These are phyloP conservation scores for Fomitopsis pulvina DNA, from an alignment of 768 basidiomycete genomes.

Conservation along the genomic window DNA sequence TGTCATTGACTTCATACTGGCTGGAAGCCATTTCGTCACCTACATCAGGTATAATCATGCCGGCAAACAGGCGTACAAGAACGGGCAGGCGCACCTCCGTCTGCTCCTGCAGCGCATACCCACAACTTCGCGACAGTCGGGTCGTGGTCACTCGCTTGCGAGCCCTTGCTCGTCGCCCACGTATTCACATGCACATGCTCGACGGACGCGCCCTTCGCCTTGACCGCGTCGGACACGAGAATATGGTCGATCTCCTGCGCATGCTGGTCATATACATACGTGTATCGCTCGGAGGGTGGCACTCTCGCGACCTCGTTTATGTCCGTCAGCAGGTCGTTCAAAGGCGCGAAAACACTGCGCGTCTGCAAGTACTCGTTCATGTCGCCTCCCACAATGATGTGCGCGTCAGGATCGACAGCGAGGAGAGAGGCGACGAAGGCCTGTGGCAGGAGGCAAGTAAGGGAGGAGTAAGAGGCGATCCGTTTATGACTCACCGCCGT, in stretches of 20 bases:
- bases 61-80: no score
- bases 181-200: conserved; percentile 61
- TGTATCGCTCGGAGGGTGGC: conserved; percentile 47
- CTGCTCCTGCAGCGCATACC: conserved; percentile 29
- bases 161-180: conserved; percentile 37
- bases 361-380: conserved; percentile 57
- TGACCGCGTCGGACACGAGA: conserved; percentile 43
- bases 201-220: conserved; percentile 33
- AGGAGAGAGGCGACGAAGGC: conserved; percentile 43
- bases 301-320: conserved; percentile 46
- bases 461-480: not conserved
- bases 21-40: no score
- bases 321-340: conserved; percentile 36
- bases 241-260: conserved; percentile 54
- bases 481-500: conserved; percentile 36
- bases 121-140: conserved; percentile 47
- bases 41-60: no score
- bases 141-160: conserved; percentile 53
- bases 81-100: no score
- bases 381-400: conserved; percentile 51
- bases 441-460: conserved; percentile 23
- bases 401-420: conserved; percentile 34
- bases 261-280: conserved; percentile 55
- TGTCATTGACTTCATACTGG: no score
- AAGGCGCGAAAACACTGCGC: conserved; percentile 41